Conservation (phyloP, 352 stramenopile species). For the Globisporangium recalcitrans region DNA sequence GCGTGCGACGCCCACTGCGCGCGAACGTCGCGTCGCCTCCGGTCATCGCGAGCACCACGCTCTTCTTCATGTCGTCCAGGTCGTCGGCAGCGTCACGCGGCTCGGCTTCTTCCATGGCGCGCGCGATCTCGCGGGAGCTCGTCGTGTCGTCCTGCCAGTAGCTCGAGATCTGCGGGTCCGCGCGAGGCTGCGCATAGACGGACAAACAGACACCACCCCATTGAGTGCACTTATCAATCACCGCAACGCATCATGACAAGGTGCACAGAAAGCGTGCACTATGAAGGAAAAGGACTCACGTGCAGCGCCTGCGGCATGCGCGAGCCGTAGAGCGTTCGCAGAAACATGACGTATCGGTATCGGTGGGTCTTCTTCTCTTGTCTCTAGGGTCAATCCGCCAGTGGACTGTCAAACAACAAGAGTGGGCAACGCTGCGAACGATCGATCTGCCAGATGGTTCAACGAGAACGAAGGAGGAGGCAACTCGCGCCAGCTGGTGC, state of each 20-base stretch:
- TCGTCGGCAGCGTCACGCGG: slow-evolving; percentile 18
- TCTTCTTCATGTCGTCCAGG: slow-evolving; percentile 46
- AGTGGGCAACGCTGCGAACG: not conserved
- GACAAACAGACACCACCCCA: not conserved
- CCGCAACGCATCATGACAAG: not conserved
- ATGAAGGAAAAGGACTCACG: slow-evolving; percentile 30
- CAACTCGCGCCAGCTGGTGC: not conserved
- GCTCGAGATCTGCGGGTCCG: slow-evolving; percentile 56
- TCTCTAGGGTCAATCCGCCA: not conserved
- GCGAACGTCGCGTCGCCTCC: slow-evolving; percentile 16
- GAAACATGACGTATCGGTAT: slow-evolving; percentile 47
- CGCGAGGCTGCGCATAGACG: slow-evolving; percentile 35
- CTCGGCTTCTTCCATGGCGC: slow-evolving; percentile 57
- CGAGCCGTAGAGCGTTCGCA: slow-evolving; percentile 70
- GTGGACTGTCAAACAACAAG: not conserved
- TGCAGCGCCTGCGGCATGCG: slow-evolving; percentile 74
- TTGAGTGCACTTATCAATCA: not conserved
- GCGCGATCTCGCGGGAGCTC: slow-evolving; percentile 55
- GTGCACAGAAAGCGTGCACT: not conserved
- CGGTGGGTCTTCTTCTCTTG: not conserved
- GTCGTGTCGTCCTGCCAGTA: slow-evolving; percentile 81
- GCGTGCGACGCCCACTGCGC: slow-evolving; percentile 4
- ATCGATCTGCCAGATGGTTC: slow-evolving; percentile 1
- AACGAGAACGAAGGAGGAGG: not conserved
- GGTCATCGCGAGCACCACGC: slow-evolving; percentile 22